A percentile compares a stretch with the other conserved stretches of the same genome.
Conservation (phyloP, 768 basidiomycete genomes). For the Xerocomus potaroensis region DNA sequence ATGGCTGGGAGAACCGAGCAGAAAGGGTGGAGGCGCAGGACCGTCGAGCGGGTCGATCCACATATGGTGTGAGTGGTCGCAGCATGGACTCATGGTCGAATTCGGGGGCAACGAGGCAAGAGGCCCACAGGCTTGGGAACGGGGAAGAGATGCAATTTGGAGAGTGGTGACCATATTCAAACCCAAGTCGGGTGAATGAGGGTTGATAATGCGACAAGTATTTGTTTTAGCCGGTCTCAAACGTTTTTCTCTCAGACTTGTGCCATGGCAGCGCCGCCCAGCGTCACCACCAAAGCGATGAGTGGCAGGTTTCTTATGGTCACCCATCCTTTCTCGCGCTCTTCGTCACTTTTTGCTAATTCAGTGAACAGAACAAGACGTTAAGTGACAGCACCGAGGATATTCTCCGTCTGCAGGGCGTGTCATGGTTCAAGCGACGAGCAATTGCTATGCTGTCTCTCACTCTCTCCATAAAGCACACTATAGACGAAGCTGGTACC, state of each 20-base stretch:
- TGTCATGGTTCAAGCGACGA: slow-evolving; percentile 67
- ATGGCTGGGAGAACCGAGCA: slow-evolving; percentile 76
- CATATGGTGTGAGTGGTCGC: slow-evolving; percentile 93
- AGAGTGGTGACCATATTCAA: slow-evolving; percentile 64
- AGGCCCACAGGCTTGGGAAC: slow-evolving; percentile 85
- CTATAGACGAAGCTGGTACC: slow-evolving; percentile 50
- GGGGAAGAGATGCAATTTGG: slow-evolving; percentile 79
- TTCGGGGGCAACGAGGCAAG: slow-evolving; percentile 75
- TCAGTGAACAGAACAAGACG: slow-evolving; percentile 54
- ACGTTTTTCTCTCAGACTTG: background rate
- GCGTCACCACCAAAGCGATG: slow-evolving; percentile 56
- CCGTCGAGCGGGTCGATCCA: slow-evolving; percentile 81
- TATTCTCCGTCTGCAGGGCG: slow-evolving; percentile 66
- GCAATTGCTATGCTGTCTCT: slow-evolving; percentile 54
- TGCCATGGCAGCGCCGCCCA: slow-evolving; percentile 62
- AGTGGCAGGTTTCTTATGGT: slow-evolving; percentile 64
- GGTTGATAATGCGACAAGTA: too few species aligned
- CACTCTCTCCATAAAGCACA: slow-evolving; percentile 61
- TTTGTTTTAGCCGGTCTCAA: background rate
- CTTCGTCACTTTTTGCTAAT: background rate
- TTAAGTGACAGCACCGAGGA: slow-evolving; percentile 59
- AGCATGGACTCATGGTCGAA: slow-evolving; percentile 79
- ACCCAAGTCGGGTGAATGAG: slow-evolving; percentile 12
- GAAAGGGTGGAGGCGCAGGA: slow-evolving; percentile 88
- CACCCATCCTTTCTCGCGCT: slow-evolving; percentile 5